A percentile compares a stretch with the other conserved stretches of the same genome.
Conservation (phyloP, 2,329 filamentous ascomycete genomes). For the Colletotrichum lindemuthianum region DNA sequence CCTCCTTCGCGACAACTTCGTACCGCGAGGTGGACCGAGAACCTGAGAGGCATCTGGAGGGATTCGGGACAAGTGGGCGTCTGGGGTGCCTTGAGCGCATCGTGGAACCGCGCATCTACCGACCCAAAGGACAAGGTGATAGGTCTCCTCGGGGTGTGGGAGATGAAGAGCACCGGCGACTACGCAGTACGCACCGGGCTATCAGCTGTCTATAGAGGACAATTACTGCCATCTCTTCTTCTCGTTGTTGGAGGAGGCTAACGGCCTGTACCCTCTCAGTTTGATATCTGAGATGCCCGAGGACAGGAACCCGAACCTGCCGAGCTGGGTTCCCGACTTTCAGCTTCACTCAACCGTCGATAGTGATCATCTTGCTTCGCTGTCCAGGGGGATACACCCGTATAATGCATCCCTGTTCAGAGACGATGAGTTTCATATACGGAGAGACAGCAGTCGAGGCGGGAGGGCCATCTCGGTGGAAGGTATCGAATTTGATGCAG, state of each 20-base stretch:
- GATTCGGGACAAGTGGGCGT: not conserved
- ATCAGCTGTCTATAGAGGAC: not conserved
- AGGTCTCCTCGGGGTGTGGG: not conserved
- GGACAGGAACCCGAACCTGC: not conserved
- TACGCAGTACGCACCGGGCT: not conserved
- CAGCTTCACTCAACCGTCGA: not conserved
- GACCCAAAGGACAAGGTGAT: slow-evolving; percentile 8
- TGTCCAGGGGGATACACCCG: not conserved
- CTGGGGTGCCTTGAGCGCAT: not conserved
- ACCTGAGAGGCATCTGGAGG: not conserved
- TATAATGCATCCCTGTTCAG: not conserved
- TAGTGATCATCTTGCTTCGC: not conserved
- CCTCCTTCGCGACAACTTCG: too few relatives aligned
- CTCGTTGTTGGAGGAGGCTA: not conserved
- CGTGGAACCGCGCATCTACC: not conserved
- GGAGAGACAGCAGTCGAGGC: not conserved
- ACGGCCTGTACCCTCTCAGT: not conserved
- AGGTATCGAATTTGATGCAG: not conserved
- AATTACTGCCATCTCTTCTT: not conserved
- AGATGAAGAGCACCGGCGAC: not conserved
- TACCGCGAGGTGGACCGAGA: not conserved
- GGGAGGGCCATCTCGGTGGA: not conserved
- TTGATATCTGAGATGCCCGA: not conserved
- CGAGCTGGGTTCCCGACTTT: slow-evolving; percentile 1
- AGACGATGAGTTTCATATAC: not conserved